Evolutionary conservation across 176 grass and related monocot species (phyloP).

Genomic region (Tuctoria greenei): DNA sequence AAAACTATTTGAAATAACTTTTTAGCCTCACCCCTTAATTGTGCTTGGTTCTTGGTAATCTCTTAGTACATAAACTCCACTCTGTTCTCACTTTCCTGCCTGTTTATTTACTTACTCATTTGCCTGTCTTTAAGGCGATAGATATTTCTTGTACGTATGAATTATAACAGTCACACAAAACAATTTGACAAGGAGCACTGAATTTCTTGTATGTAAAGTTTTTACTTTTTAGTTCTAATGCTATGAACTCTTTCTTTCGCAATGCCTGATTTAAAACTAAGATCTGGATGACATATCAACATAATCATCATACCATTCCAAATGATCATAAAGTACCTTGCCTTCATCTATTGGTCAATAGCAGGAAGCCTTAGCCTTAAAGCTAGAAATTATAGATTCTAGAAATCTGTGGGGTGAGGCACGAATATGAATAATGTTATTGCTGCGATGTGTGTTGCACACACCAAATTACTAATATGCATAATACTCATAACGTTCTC

Average conservation of each 20-base stretch:
- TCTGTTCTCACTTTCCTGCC: neutral
- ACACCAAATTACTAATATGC: neutral
- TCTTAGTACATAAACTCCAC: neutral
- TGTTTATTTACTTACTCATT: neutral
- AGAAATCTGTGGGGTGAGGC: neutral
- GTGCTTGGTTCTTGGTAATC: neutral
- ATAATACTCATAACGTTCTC: slow-evolving; percentile 9
- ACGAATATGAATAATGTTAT: neutral
- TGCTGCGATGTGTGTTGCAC: neutral
- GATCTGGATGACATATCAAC: neutral
- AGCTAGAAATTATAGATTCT: neutral
- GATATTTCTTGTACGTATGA: neutral
- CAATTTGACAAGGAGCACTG: neutral
- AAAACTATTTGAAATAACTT: neutral
- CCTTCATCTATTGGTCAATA: neutral
- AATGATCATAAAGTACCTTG: neutral
- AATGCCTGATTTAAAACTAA: neutral
- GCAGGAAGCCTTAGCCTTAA: slow-evolving; percentile 1
- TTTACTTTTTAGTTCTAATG: neutral
- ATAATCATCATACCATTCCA: neutral
- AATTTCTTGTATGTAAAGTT: neutral
- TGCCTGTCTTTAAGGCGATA: neutral
- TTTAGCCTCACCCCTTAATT: slow-evolving; percentile 12
- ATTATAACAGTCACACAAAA: neutral
- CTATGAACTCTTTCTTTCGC: neutral